Evolutionary conservation across 768 basidiomycete species (phyloP).

Genomic region (Roridomyces roridus): DNA sequence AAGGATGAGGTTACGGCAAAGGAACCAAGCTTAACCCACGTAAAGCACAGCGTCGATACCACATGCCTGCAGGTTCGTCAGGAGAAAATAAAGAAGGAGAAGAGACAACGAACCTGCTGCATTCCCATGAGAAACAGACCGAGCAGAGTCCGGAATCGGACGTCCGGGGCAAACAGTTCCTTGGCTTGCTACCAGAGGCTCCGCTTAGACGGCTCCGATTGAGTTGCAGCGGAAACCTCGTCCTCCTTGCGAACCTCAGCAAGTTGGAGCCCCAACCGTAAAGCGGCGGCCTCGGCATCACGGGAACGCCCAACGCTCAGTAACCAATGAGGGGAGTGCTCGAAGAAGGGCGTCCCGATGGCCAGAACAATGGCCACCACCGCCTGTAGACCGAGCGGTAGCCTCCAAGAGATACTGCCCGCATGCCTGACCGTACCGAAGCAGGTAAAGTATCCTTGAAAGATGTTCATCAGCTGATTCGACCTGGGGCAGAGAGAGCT

Average conservation of each 20-base stretch:
- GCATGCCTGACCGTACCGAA: slow-evolving; percentile 40
- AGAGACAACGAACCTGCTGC: slow-evolving; percentile 39
- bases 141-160: slow-evolving; percentile 40
- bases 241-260: slow-evolving; percentile 30
- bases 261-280: slow-evolving; percentile 34
- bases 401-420: slow-evolving; percentile 42
- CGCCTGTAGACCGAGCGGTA: slow-evolving; percentile 43
- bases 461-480: background rate
- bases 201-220: slow-evolving; percentile 1
- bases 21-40: slow-evolving; percentile 3
- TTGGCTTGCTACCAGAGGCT: slow-evolving; percentile 23
- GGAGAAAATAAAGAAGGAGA: background rate
- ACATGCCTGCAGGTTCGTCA: slow-evolving; percentile 32
- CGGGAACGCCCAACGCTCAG: slow-evolving; percentile 37
- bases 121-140: slow-evolving; percentile 52
- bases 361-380: slow-evolving; percentile 34
- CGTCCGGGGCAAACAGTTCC: slow-evolving; percentile 34
- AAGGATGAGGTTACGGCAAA: background rate
- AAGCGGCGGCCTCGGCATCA: slow-evolving; percentile 38
- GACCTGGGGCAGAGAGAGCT: background rate
- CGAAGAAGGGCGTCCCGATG: slow-evolving; percentile 35
- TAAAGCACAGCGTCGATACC: slow-evolving; percentile 43
- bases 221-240: slow-evolving; percentile 2
- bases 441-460: slow-evolving; percentile 44
- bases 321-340: slow-evolving; percentile 51